Conservation (phyloP, 371 early-diverging fungal species). For the Saksenaea vasiformis region DNA sequence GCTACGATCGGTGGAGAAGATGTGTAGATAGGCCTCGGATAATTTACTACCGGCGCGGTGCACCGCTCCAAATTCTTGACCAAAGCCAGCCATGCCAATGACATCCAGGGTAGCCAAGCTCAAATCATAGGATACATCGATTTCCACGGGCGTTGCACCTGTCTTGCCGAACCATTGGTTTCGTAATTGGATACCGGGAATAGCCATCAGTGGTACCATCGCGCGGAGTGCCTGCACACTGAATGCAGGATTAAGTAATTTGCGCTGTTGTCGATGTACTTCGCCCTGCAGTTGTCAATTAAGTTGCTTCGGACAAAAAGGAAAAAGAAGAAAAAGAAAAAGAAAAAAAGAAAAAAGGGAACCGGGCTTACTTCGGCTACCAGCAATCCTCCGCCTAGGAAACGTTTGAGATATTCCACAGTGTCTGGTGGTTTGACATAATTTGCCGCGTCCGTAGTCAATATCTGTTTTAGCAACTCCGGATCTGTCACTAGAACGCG, state of each 20-base stretch:
- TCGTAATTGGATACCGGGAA: constrained; percentile 33
- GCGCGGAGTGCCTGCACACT: constrained; percentile 47
- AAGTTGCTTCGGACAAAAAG: background rate
- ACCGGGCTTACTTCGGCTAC: constrained; percentile 48
- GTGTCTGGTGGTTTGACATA: constrained; percentile 47
- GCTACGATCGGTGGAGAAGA: constrained; percentile 35
- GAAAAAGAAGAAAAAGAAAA: background rate
- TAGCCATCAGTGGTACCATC: constrained; percentile 47
- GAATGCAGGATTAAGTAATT: constrained; percentile 71
- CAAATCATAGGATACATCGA: constrained; percentile 38
- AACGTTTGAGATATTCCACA: constrained; percentile 25
- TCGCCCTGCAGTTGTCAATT: constrained; percentile 34
- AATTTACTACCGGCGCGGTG: constrained; percentile 35
- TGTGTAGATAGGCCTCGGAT: constrained; percentile 44
- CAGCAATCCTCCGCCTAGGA: constrained; percentile 62
- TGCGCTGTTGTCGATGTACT: constrained; percentile 65
- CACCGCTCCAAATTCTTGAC: constrained; percentile 42
- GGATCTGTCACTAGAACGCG: constrained; percentile 56
- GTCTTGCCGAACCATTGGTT: constrained; percentile 32
- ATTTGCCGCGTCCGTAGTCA: constrained; percentile 53
- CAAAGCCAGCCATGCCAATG: constrained; percentile 55
- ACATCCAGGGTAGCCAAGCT: constrained; percentile 46
- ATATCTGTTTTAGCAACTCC: constrained; percentile 49
- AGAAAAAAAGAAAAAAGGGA: background rate
- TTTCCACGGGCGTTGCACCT: constrained; percentile 2